Percentiles rank a stretch among this genome's conserved stretches.
These are phyloP conservation scores for Hypoxylon subgilvum DNA, from an alignment of 495 filamentous ascomycete genomes.

Conservation along the genomic window DNA sequence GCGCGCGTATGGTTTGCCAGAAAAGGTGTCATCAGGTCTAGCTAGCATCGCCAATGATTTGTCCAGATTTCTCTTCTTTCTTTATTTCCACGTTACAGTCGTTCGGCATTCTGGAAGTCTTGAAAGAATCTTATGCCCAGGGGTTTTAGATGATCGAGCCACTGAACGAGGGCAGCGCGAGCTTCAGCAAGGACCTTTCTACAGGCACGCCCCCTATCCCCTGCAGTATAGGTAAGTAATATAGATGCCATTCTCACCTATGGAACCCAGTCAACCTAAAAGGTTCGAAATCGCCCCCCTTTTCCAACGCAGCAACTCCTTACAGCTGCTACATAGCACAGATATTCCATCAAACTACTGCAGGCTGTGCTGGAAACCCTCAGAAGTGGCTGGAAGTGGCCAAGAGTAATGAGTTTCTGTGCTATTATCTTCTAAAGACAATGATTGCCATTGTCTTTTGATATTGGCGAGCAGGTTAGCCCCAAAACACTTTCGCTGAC, in stretches of 20 bases:
- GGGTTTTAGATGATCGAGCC: constrained; percentile 34
- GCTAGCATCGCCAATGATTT: neutral
- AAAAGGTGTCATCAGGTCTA: neutral
- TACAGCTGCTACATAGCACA: constrained; percentile 14
- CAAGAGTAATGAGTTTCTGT: no score
- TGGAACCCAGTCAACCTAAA: constrained; percentile 6
- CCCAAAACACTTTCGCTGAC: no score
- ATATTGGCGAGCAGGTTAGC: no score
- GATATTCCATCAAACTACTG: neutral
- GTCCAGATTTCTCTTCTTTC: constrained; percentile 6
- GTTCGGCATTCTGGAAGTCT: constrained; percentile 33
- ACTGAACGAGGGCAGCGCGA: constrained; percentile 23
- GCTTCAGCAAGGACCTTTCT: constrained; percentile 7
- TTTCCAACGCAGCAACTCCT: constrained; percentile 24
- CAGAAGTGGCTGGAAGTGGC: neutral
- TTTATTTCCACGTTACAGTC: constrained; percentile 18
- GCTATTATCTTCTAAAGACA: no score
- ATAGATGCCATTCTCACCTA: no score
- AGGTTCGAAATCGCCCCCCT: constrained; percentile 16
- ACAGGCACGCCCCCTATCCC: constrained; percentile 8
- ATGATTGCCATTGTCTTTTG: no score
- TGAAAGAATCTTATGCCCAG: constrained; percentile 33
- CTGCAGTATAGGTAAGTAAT: no score
- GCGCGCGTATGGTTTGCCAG: neutral
- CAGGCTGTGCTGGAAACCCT: neutral